Percentiles rank a stretch among this genome's conserved stretches.
These are phyloP conservation scores for Phylloporus scabripes DNA, from an alignment of 768 basidiomycete genomes.

Conservation along the genomic window DNA sequence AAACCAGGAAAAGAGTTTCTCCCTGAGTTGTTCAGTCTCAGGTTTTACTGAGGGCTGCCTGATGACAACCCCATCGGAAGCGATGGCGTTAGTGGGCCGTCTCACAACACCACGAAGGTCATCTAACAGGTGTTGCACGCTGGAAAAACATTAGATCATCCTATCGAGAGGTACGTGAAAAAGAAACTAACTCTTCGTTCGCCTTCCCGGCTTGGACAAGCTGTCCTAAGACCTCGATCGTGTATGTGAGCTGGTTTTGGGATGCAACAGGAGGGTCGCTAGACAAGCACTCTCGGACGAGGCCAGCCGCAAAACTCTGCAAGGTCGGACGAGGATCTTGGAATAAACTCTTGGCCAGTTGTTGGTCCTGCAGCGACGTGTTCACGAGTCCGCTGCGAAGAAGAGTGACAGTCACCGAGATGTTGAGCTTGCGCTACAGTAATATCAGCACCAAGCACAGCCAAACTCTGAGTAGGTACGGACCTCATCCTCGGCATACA, in stretches of 20 bases:
- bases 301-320: conserved; percentile 73
- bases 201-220: conserved; percentile 69
- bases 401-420: conserved; percentile 87
- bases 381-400: conserved; percentile 79
- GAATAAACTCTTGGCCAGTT: conserved; percentile 79
- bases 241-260: conserved; percentile 71
- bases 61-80: conserved; percentile 33
- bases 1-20: conserved; percentile 75
- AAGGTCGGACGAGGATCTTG: conserved; percentile 73
- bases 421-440: conserved; percentile 87
- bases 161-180: background rate
- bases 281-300: conserved; percentile 84
- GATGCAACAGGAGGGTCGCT: conserved; percentile 75
- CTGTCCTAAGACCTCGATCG: conserved; percentile 76
- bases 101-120: conserved; percentile 71
- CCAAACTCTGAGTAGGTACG: conserved; percentile 19
- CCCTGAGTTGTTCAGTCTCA: conserved; percentile 69
- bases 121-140: conserved; percentile 68
- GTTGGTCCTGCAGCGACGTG: conserved; percentile 75
- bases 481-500: conserved; percentile 96
- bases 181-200: conserved; percentile 73
- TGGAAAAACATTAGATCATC: conserved; percentile 24
- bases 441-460: conserved; percentile 5
- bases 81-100: conserved; percentile 35
- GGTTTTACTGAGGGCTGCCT: conserved; percentile 54